phyloP scores from a whole-genome alignment of 2,329 filamentous ascomycete genomes.

The Sporothrix dimorphospora region DNA sequence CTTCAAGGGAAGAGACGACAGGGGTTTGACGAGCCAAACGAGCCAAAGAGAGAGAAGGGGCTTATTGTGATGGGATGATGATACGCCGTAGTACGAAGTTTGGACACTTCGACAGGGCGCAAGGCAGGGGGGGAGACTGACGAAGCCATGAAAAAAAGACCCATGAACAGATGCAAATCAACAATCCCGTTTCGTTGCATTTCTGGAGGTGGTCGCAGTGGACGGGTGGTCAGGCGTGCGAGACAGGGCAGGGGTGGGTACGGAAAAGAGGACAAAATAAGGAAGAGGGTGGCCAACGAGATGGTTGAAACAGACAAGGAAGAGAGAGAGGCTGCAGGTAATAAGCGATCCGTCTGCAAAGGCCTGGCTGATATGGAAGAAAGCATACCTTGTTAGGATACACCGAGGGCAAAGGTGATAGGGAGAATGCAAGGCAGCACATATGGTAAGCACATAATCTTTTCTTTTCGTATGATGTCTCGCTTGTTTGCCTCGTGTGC shows the following conservation, averaged over 20 bases:
- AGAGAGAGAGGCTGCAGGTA: slow-evolving; percentile 16
- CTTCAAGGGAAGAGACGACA: background rate
- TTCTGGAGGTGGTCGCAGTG: background rate
- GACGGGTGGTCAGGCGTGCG: background rate
- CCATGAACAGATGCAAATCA: slow-evolving; percentile 19
- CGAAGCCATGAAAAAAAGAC: background rate
- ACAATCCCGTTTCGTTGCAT: background rate
- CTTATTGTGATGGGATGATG: slow-evolving; percentile 15
- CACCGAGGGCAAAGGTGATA: background rate
- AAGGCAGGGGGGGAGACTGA: background rate
- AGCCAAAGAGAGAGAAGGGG: background rate
- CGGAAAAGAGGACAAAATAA: slow-evolving; percentile 12
- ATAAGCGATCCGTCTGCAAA: slow-evolving; percentile 11
- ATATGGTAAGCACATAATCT: background rate
- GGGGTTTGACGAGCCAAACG: no score
- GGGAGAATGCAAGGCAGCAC: background rate
- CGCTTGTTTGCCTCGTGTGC: background rate
- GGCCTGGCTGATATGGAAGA: slow-evolving; percentile 18
- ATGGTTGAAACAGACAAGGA: slow-evolving; percentile 11
- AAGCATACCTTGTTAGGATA: background rate
- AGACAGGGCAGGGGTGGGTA: slow-evolving; percentile 2
- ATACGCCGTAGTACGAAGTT: slow-evolving; percentile 2
- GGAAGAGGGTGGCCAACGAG: background rate
- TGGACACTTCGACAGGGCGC: background rate
- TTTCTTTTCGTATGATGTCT: background rate